Evolutionary conservation across 2,329 filamentous ascomycete genomes (phyloP), one percentile per base, ranked within the genome.

Genomic region (Arthrobotrys iridis): DNA sequence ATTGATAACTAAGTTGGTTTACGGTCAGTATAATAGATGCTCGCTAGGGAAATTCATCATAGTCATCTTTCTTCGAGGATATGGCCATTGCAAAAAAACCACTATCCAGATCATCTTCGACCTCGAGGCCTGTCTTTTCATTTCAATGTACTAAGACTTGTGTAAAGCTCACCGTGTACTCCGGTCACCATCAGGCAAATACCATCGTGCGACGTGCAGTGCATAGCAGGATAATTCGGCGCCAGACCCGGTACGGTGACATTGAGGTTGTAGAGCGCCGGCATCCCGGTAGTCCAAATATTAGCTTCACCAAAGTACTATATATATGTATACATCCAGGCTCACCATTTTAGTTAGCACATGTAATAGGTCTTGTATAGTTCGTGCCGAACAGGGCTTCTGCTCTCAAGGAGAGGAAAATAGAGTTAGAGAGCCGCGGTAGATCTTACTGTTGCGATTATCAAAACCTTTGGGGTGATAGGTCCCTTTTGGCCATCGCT

Each of bases 181-280:
- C 90, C 90, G 1, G 88, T 87, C 6, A 88, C 88, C 52, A 92
- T 78, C 79, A 92, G 90, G 82, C 91, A 93, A 57, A 93, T 83
- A 2, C 85, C 83, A 30, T 86, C 83, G 77, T 88, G 82, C 10
- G 83, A 82, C 0, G 87, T 89, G 81, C 91, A 93, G 81, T 90
- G 87, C 0, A 88, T 85, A n/a, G 86, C 82, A 0, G 89, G 89
- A 79, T 86, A 91, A 2, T 90, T 81, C 79, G 89, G 88, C 0
- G 88, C 90, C 8, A 91, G 83, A 0, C 89, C 89, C 0, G 87
- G 86, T 0, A 88, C 81, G 2, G 87, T 85, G 78, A 90, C 83
- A 76, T 88, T 88, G 40, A 84, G 82, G 0, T 85, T 86, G 0
- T 87, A 82, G 13, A 92, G 82, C 79, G 90, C 83, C 6, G 60